phyloP scores from a whole-genome alignment of 306 rosid species.

The Rubus idaeus region DNA sequence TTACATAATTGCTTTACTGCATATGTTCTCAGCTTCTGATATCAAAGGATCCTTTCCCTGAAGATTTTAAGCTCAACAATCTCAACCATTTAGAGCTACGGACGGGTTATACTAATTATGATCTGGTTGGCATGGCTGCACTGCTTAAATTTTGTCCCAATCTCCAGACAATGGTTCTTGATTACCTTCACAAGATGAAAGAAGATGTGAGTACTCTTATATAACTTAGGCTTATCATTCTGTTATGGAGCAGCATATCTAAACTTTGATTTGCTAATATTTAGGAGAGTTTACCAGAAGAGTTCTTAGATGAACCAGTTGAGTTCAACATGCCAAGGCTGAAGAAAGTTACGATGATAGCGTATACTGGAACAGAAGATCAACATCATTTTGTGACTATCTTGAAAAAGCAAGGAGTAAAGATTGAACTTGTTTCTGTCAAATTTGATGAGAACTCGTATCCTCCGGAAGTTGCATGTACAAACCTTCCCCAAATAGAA shows the following conservation, averaged over 20 bases:
- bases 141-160: constrained; percentile 12
- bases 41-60: neutral
- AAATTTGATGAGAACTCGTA: neutral
- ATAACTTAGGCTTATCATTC: too few relatives aligned
- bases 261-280: neutral
- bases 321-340: constrained; percentile 2
- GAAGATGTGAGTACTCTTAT: neutral
- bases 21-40: constrained; percentile 5
- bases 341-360: constrained; percentile 1
- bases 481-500: neutral
- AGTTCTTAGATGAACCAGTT: neutral
- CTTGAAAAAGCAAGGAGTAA: neutral
- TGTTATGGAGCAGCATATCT: too few relatives aligned
- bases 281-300: neutral
- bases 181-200: neutral
- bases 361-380: neutral
- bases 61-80: neutral
- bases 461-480: neutral
- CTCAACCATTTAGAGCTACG: constrained; percentile 2
- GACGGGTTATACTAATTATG: constrained; percentile 14
- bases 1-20: neutral
- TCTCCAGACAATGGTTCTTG: constrained; percentile 12
- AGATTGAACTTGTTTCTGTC: neutral
- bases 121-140: constrained; percentile 17
- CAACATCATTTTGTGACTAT: neutral